Percentiles rank a stretch among this genome's conserved stretches.
phyloP scores from a whole-genome alignment of 805 yeast genomes.

The Zygosaccharomyces kombuchaensis region DNA sequence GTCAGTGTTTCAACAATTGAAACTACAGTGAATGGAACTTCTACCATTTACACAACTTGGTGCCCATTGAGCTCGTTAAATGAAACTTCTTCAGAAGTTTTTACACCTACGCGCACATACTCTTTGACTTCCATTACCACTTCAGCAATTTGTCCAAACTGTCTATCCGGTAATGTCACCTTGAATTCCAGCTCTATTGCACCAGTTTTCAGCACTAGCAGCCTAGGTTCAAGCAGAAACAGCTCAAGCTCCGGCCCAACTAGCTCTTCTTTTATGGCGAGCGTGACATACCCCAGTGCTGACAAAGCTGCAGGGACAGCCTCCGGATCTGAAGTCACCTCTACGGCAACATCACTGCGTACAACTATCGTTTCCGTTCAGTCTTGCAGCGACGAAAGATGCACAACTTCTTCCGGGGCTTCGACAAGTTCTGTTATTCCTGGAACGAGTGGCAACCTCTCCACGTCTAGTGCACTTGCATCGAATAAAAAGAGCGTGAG shows the following conservation, averaged over 20 bases:
- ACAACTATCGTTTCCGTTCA: neutral
- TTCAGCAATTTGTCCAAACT: conserved; percentile 9
- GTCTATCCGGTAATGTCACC: neutral
- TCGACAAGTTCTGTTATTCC: neutral
- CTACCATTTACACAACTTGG: conserved; percentile 30
- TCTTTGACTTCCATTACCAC: neutral
- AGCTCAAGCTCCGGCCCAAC: neutral
- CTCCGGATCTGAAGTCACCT: neutral
- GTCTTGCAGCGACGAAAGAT: conserved; percentile 2
- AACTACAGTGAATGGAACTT: conserved; percentile 24
- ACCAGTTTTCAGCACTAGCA: neutral
- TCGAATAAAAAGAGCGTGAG: neutral
- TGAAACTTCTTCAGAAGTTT: neutral
- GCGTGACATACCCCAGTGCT: no score
- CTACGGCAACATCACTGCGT: neutral
- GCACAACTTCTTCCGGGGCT: neutral
- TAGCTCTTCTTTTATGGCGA: neutral
- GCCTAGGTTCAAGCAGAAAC: neutral
- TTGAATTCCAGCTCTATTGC: neutral
- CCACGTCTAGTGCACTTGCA: neutral
- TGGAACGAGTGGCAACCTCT: neutral
- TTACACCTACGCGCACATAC: neutral
- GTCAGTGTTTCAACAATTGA: conserved; percentile 15
- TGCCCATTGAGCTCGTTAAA: conserved; percentile 20
- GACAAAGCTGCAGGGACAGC: neutral